Evolutionary conservation across 139 green algal species (phyloP).

Genomic region (Chlamydomonas schloesseri): DNA sequence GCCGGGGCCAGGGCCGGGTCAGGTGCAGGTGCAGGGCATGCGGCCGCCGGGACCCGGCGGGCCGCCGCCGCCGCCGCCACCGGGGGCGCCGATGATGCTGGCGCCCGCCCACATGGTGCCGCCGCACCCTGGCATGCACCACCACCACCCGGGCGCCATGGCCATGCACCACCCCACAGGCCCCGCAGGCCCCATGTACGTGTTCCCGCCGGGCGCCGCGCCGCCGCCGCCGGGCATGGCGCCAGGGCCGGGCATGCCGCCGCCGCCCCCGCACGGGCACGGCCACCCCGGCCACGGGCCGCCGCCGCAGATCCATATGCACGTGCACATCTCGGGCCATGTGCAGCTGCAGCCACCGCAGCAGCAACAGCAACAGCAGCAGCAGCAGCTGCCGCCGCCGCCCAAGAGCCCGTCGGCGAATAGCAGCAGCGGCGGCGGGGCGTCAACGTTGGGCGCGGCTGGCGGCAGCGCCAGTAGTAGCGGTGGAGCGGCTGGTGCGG

Average conservation of each 20-base stretch:
- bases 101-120: too few species aligned
- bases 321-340: slow-evolving; percentile 18
- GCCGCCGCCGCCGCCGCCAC: too few species aligned
- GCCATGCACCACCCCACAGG: background rate
- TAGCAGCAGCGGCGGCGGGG: slow-evolving; percentile 1
- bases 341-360: slow-evolving; percentile 12
- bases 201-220: background rate
- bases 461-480: too few species aligned
- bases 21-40: background rate
- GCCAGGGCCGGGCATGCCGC: background rate
- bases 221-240: background rate
- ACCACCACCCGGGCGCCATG: background rate
- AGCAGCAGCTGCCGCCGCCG: slow-evolving; percentile 6
- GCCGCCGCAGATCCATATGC: background rate
- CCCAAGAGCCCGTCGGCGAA: slow-evolving; percentile 17
- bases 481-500: too few species aligned
- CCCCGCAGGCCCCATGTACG: background rate
- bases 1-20: background rate
- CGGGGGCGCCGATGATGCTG: background rate
- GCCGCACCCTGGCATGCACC: slow-evolving; percentile 17
- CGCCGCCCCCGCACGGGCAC: slow-evolving; percentile 3
- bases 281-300: slow-evolving; percentile 6
- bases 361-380: slow-evolving; percentile 40
- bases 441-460: background rate
- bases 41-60: background rate